A percentile compares a stretch with the other conserved stretches of the same genome.
phyloP scores from a whole-genome alignment of 805 yeast genomes.

The Candida argentea region DNA sequence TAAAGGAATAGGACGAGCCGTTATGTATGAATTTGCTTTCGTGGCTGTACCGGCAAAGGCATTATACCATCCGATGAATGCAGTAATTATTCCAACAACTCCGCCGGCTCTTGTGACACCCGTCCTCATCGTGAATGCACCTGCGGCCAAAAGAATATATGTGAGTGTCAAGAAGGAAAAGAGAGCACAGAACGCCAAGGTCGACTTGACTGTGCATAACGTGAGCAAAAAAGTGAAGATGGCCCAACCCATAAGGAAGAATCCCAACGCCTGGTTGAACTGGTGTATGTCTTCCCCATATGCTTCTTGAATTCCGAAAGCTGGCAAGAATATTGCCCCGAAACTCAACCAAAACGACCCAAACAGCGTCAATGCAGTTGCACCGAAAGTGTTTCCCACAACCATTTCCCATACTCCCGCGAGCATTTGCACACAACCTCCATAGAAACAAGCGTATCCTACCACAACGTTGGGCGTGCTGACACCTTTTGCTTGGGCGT shows the following conservation, averaged over 20 bases:
- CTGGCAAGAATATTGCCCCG: constrained; percentile 47
- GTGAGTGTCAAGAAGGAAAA: constrained; percentile 23
- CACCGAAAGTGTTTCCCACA: constrained; percentile 66
- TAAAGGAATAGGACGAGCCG: constrained; percentile 20
- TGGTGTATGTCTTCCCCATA: constrained; percentile 29
- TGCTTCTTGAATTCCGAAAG: constrained; percentile 51
- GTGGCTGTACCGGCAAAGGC: constrained; percentile 32
- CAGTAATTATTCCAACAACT: constrained; percentile 30
- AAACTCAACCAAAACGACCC: constrained; percentile 67
- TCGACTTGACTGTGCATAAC: constrained; percentile 27
- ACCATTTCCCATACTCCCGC: constrained; percentile 71
- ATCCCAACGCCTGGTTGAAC: constrained; percentile 22
- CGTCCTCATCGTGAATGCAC: constrained; percentile 18
- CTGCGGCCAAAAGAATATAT: constrained; percentile 26
- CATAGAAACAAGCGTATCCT: constrained; percentile 58
- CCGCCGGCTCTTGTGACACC: constrained; percentile 29
- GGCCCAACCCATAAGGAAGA: constrained; percentile 30
- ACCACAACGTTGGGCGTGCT: constrained; percentile 48
- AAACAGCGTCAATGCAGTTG: constrained; percentile 45
- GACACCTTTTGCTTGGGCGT: constrained; percentile 60
- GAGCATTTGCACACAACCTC: constrained; percentile 59
- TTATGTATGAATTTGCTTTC: constrained; percentile 24
- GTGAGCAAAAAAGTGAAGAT: constrained; percentile 29
- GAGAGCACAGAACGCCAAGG: constrained; percentile 24
- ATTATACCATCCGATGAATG: constrained; percentile 30